These are phyloP conservation scores for Pelargonium citronellum DNA, from an alignment of 441 rosid genomes.

Conservation along the genomic window DNA sequence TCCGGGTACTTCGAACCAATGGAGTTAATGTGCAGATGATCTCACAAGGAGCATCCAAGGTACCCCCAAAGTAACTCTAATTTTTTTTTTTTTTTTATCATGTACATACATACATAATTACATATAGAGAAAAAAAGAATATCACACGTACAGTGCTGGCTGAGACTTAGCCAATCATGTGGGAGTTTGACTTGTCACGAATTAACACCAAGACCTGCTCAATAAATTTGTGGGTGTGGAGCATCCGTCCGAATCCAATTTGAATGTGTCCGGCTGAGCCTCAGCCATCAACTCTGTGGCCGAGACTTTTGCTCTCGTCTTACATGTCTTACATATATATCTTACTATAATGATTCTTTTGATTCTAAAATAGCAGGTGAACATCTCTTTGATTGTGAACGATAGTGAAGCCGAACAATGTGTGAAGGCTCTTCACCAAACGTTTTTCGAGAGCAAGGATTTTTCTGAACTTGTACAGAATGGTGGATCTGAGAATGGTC, in stretches of 20 bases:
- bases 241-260: too few relatives aligned
- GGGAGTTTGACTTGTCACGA: too few relatives aligned
- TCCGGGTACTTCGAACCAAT: constrained; percentile 63
- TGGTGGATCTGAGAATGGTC: background rate
- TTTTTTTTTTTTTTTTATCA: background rate
- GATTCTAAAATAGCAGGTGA: constrained; percentile 40
- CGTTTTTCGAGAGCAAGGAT: constrained; percentile 51
- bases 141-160: too few relatives aligned
- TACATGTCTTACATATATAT: too few relatives aligned
- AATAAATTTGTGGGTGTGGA: too few relatives aligned
- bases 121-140: too few relatives aligned
- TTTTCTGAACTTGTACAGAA: constrained; percentile 2
- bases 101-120: too few relatives aligned
- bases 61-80: constrained; percentile 9
- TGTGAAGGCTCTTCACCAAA: constrained; percentile 64
- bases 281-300: too few relatives aligned
- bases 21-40: constrained; percentile 96
- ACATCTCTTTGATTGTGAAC: constrained; percentile 78
- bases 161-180: too few relatives aligned
- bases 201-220: too few relatives aligned
- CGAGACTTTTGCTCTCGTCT: too few relatives aligned
- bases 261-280: too few relatives aligned
- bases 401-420: constrained; percentile 77
- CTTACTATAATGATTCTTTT: constrained; percentile 29
- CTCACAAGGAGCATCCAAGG: constrained; percentile 98